phyloP scores from a whole-genome alignment of 371 early-diverging fungal genomes.

The Rhizopus delemar region DNA sequence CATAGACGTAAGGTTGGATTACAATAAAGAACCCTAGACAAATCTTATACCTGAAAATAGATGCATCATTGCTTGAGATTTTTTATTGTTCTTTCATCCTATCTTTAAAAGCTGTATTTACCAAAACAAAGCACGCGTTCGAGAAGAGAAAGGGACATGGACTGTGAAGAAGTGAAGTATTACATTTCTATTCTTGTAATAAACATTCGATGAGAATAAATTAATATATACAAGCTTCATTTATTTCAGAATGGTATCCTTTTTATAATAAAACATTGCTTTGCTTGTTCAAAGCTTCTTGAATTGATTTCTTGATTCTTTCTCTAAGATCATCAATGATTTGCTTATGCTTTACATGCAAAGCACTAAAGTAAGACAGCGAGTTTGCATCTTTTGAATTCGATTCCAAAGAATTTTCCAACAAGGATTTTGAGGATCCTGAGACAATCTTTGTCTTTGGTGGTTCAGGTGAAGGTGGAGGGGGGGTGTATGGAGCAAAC shows the following conservation, averaged over 20 bases:
- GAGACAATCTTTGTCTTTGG: not conserved
- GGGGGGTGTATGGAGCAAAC: not conserved
- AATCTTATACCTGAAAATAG: not conserved
- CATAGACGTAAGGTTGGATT: not conserved
- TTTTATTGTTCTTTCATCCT: not conserved
- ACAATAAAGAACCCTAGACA: not conserved
- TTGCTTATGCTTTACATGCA: not conserved
- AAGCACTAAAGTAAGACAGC: not conserved
- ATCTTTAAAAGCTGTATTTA: too few relatives aligned
- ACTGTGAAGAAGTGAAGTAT: too few relatives aligned
- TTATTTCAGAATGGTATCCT: not conserved
- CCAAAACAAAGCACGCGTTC: too few relatives aligned
- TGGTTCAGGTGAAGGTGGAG: not conserved
- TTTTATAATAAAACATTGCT: not conserved
- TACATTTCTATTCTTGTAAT: too few relatives aligned
- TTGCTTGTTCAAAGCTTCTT: not conserved
- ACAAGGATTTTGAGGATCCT: too few relatives aligned
- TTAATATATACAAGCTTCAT: not conserved
- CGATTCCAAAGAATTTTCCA: too few relatives aligned
- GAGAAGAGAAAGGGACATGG: too few relatives aligned
- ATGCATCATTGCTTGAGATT: not conserved
- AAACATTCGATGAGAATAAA: too few relatives aligned
- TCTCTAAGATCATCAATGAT: not conserved
- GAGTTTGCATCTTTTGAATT: too few relatives aligned
- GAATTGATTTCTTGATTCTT: not conserved